phyloP scores from a whole-genome alignment of 768 basidiomycete genomes.

The Grammothele lineata region DNA sequence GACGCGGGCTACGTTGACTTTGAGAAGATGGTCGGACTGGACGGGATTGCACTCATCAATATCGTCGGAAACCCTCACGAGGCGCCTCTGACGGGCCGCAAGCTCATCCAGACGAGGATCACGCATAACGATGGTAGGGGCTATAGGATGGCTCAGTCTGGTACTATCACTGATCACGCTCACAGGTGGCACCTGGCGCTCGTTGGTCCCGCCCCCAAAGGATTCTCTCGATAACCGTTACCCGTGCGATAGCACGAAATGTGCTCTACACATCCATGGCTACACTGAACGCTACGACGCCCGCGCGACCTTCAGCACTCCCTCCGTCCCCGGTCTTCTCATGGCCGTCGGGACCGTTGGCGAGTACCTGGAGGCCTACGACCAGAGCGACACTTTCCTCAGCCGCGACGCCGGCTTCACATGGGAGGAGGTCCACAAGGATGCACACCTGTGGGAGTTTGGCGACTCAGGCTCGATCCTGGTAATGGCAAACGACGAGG shows the following conservation, averaged over 20 bases:
- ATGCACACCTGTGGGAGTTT: conserved; percentile 96
- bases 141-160: not conserved
- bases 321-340: conserved; percentile 86
- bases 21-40: conserved; percentile 94
- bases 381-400: conserved; percentile 91
- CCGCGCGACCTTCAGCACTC: conserved; percentile 89
- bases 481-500: conserved; percentile 93
- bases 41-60: conserved; percentile 94
- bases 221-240: conserved; percentile 79
- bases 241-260: conserved; percentile 63
- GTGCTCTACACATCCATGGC: conserved; percentile 88
- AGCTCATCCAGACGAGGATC: conserved; percentile 80
- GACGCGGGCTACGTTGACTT: conserved; percentile 88
- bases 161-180: not conserved
- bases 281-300: conserved; percentile 92
- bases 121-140: conserved; percentile 92
- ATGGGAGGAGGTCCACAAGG: conserved; percentile 98
- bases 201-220: conserved; percentile 61
- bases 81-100: conserved; percentile 64
- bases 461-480: conserved; percentile 95
- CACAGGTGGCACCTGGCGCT: conserved; percentile 83
- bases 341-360: conserved; percentile 98
- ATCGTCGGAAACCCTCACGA: conserved; percentile 79
- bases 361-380: conserved; percentile 72
- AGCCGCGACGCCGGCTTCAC: conserved; percentile 96